phyloP scores from a whole-genome alignment of 805 yeast species.

The Saccharomyces kudriavzevii region DNA sequence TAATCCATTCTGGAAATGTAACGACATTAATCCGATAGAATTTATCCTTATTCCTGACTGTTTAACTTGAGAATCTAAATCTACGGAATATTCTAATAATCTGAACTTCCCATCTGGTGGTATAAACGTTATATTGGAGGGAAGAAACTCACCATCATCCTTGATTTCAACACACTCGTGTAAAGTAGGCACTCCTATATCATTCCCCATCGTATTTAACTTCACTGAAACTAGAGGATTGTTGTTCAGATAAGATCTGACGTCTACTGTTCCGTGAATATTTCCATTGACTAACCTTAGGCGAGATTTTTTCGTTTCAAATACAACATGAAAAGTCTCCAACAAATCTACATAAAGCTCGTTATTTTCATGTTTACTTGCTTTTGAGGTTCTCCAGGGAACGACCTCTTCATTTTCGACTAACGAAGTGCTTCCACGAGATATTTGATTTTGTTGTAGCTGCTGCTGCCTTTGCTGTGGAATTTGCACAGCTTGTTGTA shows the following conservation, averaged over 20 bases:
- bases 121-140: slow-evolving; percentile 44
- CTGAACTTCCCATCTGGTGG: slow-evolving; percentile 82
- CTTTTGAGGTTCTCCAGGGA: slow-evolving; percentile 76
- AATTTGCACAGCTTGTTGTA: slow-evolving; percentile 13
- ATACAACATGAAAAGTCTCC: slow-evolving; percentile 54
- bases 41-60: background rate
- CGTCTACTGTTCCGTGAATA: slow-evolving; percentile 55
- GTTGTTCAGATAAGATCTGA: slow-evolving; percentile 68
- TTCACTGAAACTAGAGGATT: slow-evolving; percentile 60
- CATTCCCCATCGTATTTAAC: slow-evolving; percentile 40
- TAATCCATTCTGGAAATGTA: slow-evolving; percentile 26
- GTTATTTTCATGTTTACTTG: slow-evolving; percentile 59
- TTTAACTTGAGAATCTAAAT: slow-evolving; percentile 30
- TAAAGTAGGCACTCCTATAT: slow-evolving; percentile 51
- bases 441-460: slow-evolving; percentile 1
- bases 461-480: slow-evolving; percentile 6
- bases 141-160: background rate
- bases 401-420: slow-evolving; percentile 24
- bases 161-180: slow-evolving; percentile 60
- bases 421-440: background rate
- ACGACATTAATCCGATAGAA: slow-evolving; percentile 23
- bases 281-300: slow-evolving; percentile 20
- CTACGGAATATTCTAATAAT: slow-evolving; percentile 56
- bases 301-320: slow-evolving; percentile 17
- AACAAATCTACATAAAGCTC: slow-evolving; percentile 79